Evolutionary conservation across 2,329 filamentous ascomycete genomes (phyloP), one percentile per base, ranked within the genome.

Genomic region (Dichotomopilus funicola): DNA sequence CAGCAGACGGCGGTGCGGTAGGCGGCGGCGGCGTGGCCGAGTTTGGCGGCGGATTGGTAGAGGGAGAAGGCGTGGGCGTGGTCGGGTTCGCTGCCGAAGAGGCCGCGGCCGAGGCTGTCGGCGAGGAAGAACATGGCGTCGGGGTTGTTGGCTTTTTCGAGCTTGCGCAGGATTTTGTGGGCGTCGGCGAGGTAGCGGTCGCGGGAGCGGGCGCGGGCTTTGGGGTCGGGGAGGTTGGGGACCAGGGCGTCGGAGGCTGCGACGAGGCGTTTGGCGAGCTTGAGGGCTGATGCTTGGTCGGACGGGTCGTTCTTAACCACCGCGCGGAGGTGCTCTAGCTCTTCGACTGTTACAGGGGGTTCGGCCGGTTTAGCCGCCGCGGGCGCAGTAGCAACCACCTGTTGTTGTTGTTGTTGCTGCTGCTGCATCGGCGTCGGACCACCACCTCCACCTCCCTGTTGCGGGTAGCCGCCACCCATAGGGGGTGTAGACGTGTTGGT

Each of bases 1-100:
- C 94, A 97, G 74, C 94, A 99, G 0, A 99, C 92, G 0, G 94
- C 94, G 33, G 94, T 95, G 53, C 94, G 83, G 70, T 97, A 99
- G 0, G 94, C 94, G 34, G 90, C 89, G 53, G 88, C 86, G 1
- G 88, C 80, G 69, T 99, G 91, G 1, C 89, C 89, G 10, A 86
- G 74, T 73, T 97, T 99, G 0, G 94, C 94, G 2, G 92, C 91
- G 8, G 90, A 91, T 71, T 96, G 91, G 65, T 99, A 99, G 8
- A 97, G 76, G 1, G 83, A 86, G 69, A 96, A 99, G 0, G 94
- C 94, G 73, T 97, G 91, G 66, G 95, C 96, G 51, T 88, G 83
- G 65, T 97, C 92, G 0, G 84, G 78, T 64, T 92, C 86, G 10
- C 89, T 74, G 5, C 91, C 90, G 27, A 97, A 80, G 7, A 82